Evolutionary conservation across 2,329 filamentous ascomycete genomes (phyloP).

Genomic region (Aspergillus calidoustus): DNA sequence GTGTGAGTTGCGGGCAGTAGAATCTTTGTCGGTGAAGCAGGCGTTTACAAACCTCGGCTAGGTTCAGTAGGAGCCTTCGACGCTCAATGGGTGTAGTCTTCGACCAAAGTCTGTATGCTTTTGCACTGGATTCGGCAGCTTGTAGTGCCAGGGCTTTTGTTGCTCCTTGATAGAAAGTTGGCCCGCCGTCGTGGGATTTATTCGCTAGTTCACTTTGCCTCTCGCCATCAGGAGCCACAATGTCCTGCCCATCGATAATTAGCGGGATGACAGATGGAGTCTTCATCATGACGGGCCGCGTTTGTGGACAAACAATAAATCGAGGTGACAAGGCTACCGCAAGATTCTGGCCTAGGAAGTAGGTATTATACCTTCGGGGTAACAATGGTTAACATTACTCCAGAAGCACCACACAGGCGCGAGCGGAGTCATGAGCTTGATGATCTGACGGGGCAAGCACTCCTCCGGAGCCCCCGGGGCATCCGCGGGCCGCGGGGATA

Average conservation of each 20-base stretch:
- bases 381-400: no score
- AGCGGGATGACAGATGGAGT: not conserved
- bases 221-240: not conserved
- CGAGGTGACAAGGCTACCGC: no score
- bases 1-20: not conserved
- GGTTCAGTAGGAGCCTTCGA: not conserved
- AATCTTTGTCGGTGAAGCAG: not conserved
- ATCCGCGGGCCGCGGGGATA: no score
- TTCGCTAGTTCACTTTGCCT: conserved; percentile 25
- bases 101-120: conserved; percentile 2
- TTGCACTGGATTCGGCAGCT: conserved; percentile 7
- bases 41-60: not conserved
- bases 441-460: no score
- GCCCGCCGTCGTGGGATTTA: not conserved
- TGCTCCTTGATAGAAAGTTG: conserved; percentile 37
- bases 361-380: no score
- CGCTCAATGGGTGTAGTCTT: conserved; percentile 6
- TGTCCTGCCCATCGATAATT: conserved; percentile 1
- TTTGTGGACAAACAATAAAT: no score
- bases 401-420: no score
- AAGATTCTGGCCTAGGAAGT: no score
- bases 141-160: conserved; percentile 13
- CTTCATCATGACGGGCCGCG: no score
- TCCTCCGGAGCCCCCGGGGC: no score
- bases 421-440: no score